Conservation (phyloP, 2,329 filamentous ascomycete genomes). For the Ophiostoma fasciatum region DNA sequence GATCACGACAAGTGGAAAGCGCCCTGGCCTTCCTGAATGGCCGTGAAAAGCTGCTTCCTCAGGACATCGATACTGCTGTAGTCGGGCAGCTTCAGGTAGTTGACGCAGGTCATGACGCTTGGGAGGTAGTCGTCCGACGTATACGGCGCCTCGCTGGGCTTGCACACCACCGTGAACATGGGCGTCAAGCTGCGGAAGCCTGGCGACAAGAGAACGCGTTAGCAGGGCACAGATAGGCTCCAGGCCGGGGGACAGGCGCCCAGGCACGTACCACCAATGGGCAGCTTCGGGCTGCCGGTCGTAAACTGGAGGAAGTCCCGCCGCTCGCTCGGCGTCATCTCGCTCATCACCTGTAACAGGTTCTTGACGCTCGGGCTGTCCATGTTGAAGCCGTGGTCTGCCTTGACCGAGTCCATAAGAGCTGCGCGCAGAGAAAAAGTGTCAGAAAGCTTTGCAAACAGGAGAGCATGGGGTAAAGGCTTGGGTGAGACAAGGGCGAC, state of each 20-base stretch:
- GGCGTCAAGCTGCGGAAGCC: conserved; percentile 94
- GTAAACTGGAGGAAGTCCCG: conserved; percentile 96
- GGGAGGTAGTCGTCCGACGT: conserved; percentile 96
- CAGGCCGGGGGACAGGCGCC: background rate
- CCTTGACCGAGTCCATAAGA: conserved; percentile 95
- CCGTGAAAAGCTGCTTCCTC: conserved; percentile 62
- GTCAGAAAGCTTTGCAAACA: background rate
- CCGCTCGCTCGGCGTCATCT: conserved; percentile 57
- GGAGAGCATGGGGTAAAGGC: background rate
- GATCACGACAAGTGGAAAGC: conserved; percentile 90
- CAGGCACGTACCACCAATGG: conserved; percentile 73
- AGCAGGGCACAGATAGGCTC: conserved; percentile 13
- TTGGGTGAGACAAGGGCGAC: conserved; percentile 23
- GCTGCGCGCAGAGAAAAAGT: conserved; percentile 31
- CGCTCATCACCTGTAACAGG: conserved; percentile 85
- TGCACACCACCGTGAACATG: conserved; percentile 98
- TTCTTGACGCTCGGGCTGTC: conserved; percentile 94
- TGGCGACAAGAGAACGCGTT: conserved; percentile 24
- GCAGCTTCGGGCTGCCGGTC: conserved; percentile 92
- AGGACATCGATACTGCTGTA: conserved; percentile 70
- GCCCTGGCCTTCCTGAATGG: conserved; percentile 89
- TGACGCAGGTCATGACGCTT: conserved; percentile 99
- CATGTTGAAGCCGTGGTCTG: conserved; percentile 96
- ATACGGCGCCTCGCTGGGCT: conserved; percentile 90
- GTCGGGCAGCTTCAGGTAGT: conserved; percentile 94